Conservation (phyloP, 306 rosid genomes). For the Ormosia emarginata region DNA sequence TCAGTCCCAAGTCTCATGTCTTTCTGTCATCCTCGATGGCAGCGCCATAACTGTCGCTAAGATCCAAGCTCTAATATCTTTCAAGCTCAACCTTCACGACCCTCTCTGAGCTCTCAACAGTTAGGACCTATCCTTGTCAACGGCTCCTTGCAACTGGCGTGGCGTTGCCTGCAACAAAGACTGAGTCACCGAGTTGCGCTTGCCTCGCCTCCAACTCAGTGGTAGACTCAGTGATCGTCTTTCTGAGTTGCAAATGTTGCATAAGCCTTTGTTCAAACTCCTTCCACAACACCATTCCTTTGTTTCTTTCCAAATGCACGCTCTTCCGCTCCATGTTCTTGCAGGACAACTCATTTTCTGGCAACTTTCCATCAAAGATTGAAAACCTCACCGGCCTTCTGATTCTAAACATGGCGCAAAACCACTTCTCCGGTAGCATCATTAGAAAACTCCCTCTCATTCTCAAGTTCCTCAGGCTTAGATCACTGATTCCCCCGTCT, state of each 20-base stretch:
- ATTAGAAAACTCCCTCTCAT: constrained; percentile 48
- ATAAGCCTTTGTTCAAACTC: constrained; percentile 71
- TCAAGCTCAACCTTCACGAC: constrained; percentile 70
- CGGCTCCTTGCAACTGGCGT: constrained; percentile 93
- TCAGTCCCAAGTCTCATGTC: too few species aligned
- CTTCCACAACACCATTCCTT: constrained; percentile 75
- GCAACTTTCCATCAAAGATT: constrained; percentile 59
- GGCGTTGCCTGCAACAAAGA: constrained; percentile 47
- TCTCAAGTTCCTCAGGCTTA: constrained; percentile 44
- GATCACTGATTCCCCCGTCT: too few species aligned
- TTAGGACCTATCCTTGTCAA: constrained; percentile 70
- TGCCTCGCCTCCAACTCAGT: constrained; percentile 74
- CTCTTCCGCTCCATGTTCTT: constrained; percentile 60
- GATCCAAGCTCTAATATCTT: constrained; percentile 67
- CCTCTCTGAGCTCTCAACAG: constrained; percentile 56
- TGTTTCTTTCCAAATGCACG: constrained; percentile 60
- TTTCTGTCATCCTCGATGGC: too few species aligned
- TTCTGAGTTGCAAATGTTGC: constrained; percentile 51
- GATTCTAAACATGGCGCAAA: constrained; percentile 66
- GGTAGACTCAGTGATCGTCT: constrained; percentile 68
- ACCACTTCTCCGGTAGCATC: constrained; percentile 65
- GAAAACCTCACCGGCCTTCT: constrained; percentile 57
- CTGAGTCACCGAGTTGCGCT: constrained; percentile 70
- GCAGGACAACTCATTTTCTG: constrained; percentile 76
- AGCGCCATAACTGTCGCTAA: constrained; percentile 39